Base-by-base conservation (phyloP, 2,329 filamentous ascomycete genomes). In the Rosellinia necatrix region DNA sequence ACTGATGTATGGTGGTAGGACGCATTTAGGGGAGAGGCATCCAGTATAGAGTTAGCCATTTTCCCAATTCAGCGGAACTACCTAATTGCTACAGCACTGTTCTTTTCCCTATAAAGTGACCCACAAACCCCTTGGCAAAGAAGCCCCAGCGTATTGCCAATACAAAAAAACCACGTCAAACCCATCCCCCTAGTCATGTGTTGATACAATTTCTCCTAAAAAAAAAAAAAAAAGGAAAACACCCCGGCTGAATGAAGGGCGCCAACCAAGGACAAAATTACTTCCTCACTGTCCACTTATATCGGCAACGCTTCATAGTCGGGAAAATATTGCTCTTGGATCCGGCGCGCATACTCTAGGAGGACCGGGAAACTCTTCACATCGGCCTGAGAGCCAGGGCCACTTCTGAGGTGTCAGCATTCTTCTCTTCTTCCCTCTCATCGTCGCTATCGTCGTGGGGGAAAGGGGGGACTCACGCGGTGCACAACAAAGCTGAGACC, bases 291-390 rank as follows among this genome's bases (percentile, higher is more conserved):
- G 6, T 13, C n/a, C 35, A 3, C 29, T 53, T 15, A 56, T 8
- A 30, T 25, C 1, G 49, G 51, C 71, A 75, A 75, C 25, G 65
- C 65, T 55, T 78, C 72, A 63, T 86, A 86, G 30, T 87, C 83
- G 0, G 80, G 75, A 61, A 88, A 87, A 63, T 82, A 85, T 4
- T 59, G 56, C 42, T 76, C 69, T 64, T 86, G 82, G 37, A 88
- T 84, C 53, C 80, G 75, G 32, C 64, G 64, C 3, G 81, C 83
- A 68, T 87, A 87, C 2, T 85, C 81, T 8, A 82, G 34, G 9
- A 86, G 53, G 0, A 72, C 71, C 0, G 82, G 79, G 57, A 79
- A 80, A 2, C 68, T 66, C 54, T 70, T 74, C 3, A 86, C 67
- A 2, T 81, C 66, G 22, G 70, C 64, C 49, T 70, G 72, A 3